Base-by-base conservation (phyloP, 169 alveolate species). In the Cardiosporidium cionae region DNA sequence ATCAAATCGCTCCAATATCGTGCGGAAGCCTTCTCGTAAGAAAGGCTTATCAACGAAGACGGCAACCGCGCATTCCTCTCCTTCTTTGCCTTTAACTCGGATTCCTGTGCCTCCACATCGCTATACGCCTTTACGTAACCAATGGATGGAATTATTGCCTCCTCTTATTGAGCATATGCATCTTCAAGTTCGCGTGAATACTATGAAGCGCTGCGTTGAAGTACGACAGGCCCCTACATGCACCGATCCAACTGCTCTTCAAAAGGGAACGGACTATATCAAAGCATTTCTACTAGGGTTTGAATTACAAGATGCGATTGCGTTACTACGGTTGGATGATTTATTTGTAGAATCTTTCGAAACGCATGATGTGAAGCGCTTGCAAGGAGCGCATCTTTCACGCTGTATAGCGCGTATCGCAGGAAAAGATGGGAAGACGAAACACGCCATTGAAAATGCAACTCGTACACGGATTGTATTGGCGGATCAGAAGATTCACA, bases 381-480 rank as follows among this genome's bases (percentile, higher is more conserved):
- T 98, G 68, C 92, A 88, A 78, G 99, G 99, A 16, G 99, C 95
- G 65, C 99, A 98, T 80, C 87, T 96, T 44, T 92, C 98, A 2
- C 90, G 99, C 78, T 94, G 99, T 80, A 96, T 98, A 69, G 99
- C 99, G 1, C 86, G 93, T 1, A 95, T 98, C 65, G 95, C 99
- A 65, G 99, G 99, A 22, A 97, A 95, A 82, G 96, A 96, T 73
- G 99, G 99, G 6, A 94, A 94, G 81, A 98, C 99, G 28, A 96
- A 96, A 88, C 93, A 93, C 87, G 99, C 99, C 5, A 96, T 97
- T 5, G 99, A 98, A 78, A 98, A 98, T 82, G 95, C 99, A 22
- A 97, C 99, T 0, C 91, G 99, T 79, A 95, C 99, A n/a, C 94
- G 99, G 75, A 93, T 96, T 7, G 97, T 95, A 6, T 80, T 95